Percentiles rank a stretch among this genome's conserved stretches.
phyloP scores from a whole-genome alignment of 208 protist genomes.

The Novymonas esmeraldas region DNA sequence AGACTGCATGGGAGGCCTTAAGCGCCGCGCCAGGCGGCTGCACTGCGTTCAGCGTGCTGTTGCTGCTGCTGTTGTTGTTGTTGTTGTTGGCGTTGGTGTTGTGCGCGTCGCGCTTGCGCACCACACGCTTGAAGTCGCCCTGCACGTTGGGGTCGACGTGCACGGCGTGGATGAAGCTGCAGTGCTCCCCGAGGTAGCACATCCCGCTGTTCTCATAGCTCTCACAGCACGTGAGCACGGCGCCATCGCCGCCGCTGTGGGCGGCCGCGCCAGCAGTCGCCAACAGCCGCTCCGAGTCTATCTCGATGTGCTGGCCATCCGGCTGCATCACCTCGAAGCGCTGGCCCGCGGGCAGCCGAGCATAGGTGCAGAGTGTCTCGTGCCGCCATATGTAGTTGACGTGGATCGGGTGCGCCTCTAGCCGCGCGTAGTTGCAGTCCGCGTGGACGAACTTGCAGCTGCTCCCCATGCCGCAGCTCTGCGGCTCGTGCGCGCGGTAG shows the following conservation, averaged over 20 bases:
- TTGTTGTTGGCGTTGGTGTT: constrained; percentile 2
- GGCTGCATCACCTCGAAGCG: constrained; percentile 23
- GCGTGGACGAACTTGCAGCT: constrained; percentile 86
- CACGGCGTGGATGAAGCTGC: constrained; percentile 81
- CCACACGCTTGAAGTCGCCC: constrained; percentile 61
- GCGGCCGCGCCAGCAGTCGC: constrained; percentile 17
- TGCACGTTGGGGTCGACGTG: constrained; percentile 73
- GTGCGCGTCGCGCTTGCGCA: constrained; percentile 2
- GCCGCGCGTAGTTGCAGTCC: constrained; percentile 51
- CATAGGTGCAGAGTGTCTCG: constrained; percentile 68
- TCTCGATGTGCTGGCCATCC: constrained; percentile 25
- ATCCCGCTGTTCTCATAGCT: constrained; percentile 59
- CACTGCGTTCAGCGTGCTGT: too few relatives aligned
- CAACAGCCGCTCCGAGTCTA: constrained; percentile 47
- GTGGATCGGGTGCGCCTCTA: constrained; percentile 73
- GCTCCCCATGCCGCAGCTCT: constrained; percentile 60
- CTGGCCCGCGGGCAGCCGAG: constrained; percentile 42
- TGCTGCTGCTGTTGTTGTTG: constrained; percentile 3
- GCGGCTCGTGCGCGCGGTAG: constrained; percentile 46
- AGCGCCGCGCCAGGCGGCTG: too few relatives aligned
- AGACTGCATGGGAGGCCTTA: too few relatives aligned
- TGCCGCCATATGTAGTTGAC: constrained; percentile 84
- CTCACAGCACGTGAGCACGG: constrained; percentile 16
- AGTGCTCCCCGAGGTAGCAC: constrained; percentile 78
- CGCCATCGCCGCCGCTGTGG: background rate